Percentiles rank a stretch among this genome's conserved stretches.
Conservation (phyloP, 2,329 filamentous ascomycete species). For the Aspergillus aculeatus region DNA sequence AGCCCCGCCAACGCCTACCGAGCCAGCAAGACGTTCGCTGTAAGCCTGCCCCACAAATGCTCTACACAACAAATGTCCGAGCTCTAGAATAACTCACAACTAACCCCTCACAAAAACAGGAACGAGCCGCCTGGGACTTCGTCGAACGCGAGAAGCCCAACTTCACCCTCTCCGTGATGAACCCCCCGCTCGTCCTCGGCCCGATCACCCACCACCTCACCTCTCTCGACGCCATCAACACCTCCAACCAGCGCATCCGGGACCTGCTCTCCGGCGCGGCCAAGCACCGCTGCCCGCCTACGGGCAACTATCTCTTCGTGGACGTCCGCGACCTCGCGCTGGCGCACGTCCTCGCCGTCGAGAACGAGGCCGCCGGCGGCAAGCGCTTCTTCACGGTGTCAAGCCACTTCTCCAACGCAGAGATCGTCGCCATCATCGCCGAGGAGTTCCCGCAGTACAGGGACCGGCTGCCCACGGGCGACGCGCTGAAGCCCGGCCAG, state of each 20-base stretch:
- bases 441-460: constrained; percentile 38
- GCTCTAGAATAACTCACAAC: no score
- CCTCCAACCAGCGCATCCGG: constrained; percentile 68
- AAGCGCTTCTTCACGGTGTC: constrained; percentile 42
- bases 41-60: no score
- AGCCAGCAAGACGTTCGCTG: constrained; percentile 49
- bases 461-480: constrained; percentile 31
- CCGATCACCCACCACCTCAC: constrained; percentile 61
- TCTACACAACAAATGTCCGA: no score
- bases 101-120: constrained; percentile 23
- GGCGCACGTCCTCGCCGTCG: constrained; percentile 42
- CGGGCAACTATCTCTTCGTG: constrained; percentile 57
- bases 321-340: constrained; percentile 44
- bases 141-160: constrained; percentile 50
- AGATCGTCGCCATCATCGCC: constrained; percentile 37
- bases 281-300: constrained; percentile 56
- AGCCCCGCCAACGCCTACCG: constrained; percentile 32
- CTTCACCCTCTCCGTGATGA: constrained; percentile 59
- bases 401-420: constrained; percentile 37
- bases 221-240: constrained; percentile 61
- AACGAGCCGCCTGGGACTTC: constrained; percentile 63
- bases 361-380: constrained; percentile 36
- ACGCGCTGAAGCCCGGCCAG: constrained; percentile 21
- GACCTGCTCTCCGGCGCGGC: constrained; percentile 59
- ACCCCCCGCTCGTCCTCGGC: constrained; percentile 60